Percentiles rank a stretch among this genome's conserved stretches.
These are phyloP conservation scores for Carex kokanica DNA, from an alignment of 176 grass and related monocot genomes.

Conservation along the genomic window DNA sequence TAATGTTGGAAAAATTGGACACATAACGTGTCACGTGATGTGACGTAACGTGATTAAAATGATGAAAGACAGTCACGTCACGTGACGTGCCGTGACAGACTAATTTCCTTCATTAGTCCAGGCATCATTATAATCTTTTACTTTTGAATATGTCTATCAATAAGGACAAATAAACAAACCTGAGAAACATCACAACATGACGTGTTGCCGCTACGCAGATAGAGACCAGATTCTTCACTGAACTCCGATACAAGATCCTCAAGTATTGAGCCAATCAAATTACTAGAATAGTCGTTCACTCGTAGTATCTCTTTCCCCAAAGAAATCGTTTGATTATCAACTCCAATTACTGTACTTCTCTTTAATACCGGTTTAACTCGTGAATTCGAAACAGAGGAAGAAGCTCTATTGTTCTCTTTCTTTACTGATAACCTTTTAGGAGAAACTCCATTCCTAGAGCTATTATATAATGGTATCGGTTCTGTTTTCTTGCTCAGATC, in stretches of 20 bases:
- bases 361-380: slow-evolving; percentile 16
- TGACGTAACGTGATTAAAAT: too few relatives aligned
- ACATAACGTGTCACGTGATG: too few relatives aligned
- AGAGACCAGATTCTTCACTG: background rate
- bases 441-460: slow-evolving; percentile 29
- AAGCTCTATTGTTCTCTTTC: slow-evolving; percentile 27
- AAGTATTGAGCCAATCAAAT: slow-evolving; percentile 39
- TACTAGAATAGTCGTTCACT: slow-evolving; percentile 31
- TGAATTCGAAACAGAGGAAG: slow-evolving; percentile 32
- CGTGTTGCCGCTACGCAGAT: background rate
- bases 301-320: slow-evolving; percentile 26
- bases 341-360: slow-evolving; percentile 22
- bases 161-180: background rate
- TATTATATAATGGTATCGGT: slow-evolving; percentile 12
- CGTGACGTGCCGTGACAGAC: too few relatives aligned
- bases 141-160: background rate
- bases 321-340: background rate
- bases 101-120: background rate
- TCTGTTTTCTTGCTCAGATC: slow-evolving; percentile 29
- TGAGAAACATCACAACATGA: background rate
- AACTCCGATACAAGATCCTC: slow-evolving; percentile 59
- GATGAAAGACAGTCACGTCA: too few relatives aligned
- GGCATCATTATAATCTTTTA: background rate
- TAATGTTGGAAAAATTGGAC: too few relatives aligned
- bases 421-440: slow-evolving; percentile 37